Conservation (phyloP, 2,329 filamentous ascomycete species). For the Xylaria sp. region DNA sequence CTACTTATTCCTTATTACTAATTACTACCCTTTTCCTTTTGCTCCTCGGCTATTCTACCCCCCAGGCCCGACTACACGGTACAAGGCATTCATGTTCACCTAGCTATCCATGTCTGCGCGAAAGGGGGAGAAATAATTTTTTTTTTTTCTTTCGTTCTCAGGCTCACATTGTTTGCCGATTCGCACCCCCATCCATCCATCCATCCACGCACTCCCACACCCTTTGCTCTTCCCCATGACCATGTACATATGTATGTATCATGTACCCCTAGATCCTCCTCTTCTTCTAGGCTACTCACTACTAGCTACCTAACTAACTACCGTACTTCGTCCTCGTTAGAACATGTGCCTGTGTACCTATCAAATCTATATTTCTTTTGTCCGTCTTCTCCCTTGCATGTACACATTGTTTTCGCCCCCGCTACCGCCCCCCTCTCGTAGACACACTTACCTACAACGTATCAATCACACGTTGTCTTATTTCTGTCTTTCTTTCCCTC, state of each 20-base stretch:
- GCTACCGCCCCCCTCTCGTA: neutral
- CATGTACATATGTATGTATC: slow-evolving; percentile 8
- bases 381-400: neutral
- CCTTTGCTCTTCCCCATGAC: slow-evolving; percentile 7
- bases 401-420: neutral
- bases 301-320: neutral
- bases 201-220: too few relatives aligned
- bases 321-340: neutral
- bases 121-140: neutral
- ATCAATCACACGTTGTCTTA: slow-evolving; percentile 22
- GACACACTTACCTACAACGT: neutral
- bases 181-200: neutral
- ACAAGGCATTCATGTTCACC: slow-evolving; percentile 11
- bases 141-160: neutral
- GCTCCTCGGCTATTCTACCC: slow-evolving; percentile 3
- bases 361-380: slow-evolving; percentile 5
- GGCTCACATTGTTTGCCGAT: neutral
- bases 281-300: neutral
- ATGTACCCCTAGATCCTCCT: neutral
- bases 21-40: neutral
- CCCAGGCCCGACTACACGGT: slow-evolving; percentile 21
- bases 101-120: neutral
- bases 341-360: slow-evolving; percentile 19
- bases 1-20: neutral
- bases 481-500: neutral